Percentiles rank a stretch among this genome's conserved stretches.
Evolutionary conservation across 2,329 filamentous ascomycete genomes (phyloP).

Genomic region (Fusarium ramigenum): DNA sequence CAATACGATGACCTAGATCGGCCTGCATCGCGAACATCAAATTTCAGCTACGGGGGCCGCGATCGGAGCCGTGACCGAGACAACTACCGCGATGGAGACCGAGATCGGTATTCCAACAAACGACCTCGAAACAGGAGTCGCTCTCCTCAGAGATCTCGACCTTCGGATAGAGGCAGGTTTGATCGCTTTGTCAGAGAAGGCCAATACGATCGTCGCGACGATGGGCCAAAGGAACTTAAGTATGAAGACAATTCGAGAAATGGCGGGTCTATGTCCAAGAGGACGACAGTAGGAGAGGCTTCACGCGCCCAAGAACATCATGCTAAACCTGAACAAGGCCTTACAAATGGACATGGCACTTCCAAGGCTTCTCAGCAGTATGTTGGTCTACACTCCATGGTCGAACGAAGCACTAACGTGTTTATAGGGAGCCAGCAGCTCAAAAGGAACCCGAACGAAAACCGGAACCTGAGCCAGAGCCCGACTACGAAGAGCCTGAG

Average conservation of each 20-base stretch:
- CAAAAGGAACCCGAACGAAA: constrained; percentile 41
- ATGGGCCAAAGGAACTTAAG: constrained; percentile 44
- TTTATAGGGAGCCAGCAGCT: constrained; percentile 19
- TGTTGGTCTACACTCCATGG: background rate
- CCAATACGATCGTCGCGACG: constrained; percentile 40
- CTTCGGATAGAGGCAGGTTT: constrained; percentile 49
- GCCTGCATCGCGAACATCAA: constrained; percentile 53
- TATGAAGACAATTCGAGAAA: constrained; percentile 57
- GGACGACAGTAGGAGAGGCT: constrained; percentile 67
- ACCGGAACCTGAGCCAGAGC: constrained; percentile 39
- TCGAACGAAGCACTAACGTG: constrained; percentile 10
- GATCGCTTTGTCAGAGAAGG: constrained; percentile 47
- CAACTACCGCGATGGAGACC: constrained; percentile 52
- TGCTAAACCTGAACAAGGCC: constrained; percentile 73
- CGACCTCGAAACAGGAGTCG: constrained; percentile 64
- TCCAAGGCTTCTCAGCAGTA: constrained; percentile 32
- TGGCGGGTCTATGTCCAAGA: constrained; percentile 69
- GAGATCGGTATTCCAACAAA: constrained; percentile 62
- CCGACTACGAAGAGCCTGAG: constrained; percentile 61
- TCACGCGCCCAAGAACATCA: constrained; percentile 68
- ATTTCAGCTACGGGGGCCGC: constrained; percentile 60
- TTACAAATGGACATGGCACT: constrained; percentile 36
- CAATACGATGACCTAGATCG: constrained; percentile 68
- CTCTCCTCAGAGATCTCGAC: constrained; percentile 56
- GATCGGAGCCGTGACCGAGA: constrained; percentile 50